Conservation (phyloP, 2,329 filamentous ascomycete species). For the Monosporascus sp. region DNA sequence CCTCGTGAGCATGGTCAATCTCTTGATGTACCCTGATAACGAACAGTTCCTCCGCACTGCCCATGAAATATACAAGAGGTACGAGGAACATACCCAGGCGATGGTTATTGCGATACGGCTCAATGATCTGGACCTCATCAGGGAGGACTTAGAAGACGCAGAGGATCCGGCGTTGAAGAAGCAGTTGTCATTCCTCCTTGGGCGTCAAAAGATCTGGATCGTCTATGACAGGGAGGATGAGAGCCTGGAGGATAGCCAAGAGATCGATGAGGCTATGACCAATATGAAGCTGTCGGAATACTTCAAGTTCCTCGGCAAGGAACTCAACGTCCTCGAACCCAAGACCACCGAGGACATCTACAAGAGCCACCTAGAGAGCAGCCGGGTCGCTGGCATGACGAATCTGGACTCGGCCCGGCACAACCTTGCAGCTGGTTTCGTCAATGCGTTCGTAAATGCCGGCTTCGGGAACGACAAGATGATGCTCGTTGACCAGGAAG, state of each 20-base stretch:
- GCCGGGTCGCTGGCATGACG: slow-evolving; percentile 83
- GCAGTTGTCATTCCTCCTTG: slow-evolving; percentile 90
- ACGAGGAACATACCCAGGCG: slow-evolving; percentile 89
- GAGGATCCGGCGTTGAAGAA: slow-evolving; percentile 79
- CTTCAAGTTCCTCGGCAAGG: slow-evolving; percentile 90
- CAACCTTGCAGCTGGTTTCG: slow-evolving; percentile 92
- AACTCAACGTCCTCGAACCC: slow-evolving; percentile 93
- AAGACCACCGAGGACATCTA: slow-evolving; percentile 98
- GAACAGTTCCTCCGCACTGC: slow-evolving; percentile 90
- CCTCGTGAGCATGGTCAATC: slow-evolving; percentile 98
- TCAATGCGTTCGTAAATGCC: slow-evolving; percentile 95
- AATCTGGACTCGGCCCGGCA: slow-evolving; percentile 94
- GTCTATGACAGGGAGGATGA: slow-evolving; percentile 57
- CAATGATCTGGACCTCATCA: slow-evolving; percentile 80
- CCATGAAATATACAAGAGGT: slow-evolving; percentile 87
- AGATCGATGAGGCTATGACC: slow-evolving; percentile 76
- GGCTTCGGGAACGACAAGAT: slow-evolving; percentile 95
- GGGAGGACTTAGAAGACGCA: slow-evolving; percentile 73
- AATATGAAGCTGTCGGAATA: slow-evolving; percentile 86
- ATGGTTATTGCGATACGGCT: slow-evolving; percentile 91
- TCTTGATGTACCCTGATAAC: slow-evolving; percentile 96
- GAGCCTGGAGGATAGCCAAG: slow-evolving; percentile 62
- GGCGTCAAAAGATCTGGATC: slow-evolving; percentile 82
- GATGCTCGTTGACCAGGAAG: slow-evolving; percentile 85
- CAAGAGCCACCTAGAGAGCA: slow-evolving; percentile 97